A percentile compares a stretch with the other conserved stretches of the same genome.
phyloP scores from a whole-genome alignment of 2,329 filamentous ascomycete species.

The Hymenotorrendiella dingleyae region DNA sequence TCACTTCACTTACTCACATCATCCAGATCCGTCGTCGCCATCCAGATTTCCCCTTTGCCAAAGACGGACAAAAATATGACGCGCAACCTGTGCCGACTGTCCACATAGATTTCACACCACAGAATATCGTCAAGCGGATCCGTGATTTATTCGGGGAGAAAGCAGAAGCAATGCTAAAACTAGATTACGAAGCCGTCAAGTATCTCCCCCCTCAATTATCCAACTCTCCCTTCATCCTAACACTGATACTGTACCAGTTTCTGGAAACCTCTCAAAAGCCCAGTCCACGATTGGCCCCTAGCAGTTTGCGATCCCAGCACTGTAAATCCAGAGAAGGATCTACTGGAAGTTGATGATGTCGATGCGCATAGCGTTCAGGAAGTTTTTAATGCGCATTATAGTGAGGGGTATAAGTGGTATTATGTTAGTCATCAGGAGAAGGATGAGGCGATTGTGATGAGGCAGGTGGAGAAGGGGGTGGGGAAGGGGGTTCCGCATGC shows the following conservation, averaged over 20 bases:
- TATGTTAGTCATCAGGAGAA: conserved; percentile 13
- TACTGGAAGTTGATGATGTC: conserved; percentile 9
- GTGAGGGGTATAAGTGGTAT: conserved; percentile 9
- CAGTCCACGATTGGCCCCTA: conserved; percentile 12
- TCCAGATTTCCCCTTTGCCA: no score
- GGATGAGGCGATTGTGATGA: not conserved
- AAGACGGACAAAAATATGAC: no score
- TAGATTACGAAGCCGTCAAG: conserved; percentile 8
- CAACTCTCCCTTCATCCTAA: not conserved
- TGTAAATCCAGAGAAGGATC: conserved; percentile 8
- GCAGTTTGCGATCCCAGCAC: conserved; percentile 6
- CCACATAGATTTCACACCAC: no score
- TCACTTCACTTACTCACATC: no score
- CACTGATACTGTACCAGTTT: conserved; percentile 3
- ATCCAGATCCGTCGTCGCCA: no score
- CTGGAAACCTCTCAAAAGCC: conserved; percentile 15
- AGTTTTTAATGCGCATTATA: conserved; percentile 8
- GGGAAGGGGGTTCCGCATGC: conserved; percentile 7
- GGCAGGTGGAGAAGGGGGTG: not conserved
- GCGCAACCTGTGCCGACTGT: no score
- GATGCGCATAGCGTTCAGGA: conserved; percentile 8
- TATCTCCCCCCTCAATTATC: not conserved
- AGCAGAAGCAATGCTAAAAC: not conserved
- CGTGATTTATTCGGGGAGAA: not conserved
- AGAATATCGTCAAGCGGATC: not conserved